Percentiles rank a stretch among this genome's conserved stretches.
phyloP scores from a whole-genome alignment of 805 yeast genomes.

The Candida arabinofermentans region DNA sequence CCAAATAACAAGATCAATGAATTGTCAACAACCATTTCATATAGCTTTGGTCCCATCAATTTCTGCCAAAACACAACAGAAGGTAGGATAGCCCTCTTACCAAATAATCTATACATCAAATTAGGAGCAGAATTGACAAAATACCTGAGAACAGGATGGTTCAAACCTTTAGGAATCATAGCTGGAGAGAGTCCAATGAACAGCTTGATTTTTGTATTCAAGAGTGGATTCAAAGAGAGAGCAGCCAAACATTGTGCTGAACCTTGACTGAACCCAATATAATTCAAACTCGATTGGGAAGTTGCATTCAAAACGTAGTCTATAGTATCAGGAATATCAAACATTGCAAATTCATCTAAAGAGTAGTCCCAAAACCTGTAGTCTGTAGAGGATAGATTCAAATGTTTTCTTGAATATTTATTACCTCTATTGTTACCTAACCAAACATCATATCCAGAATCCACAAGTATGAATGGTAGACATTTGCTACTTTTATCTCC shows the following conservation, averaged over 20 bases:
- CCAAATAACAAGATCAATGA: constrained; percentile 44
- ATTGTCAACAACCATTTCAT: constrained; percentile 41
- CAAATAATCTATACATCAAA: constrained; percentile 67
- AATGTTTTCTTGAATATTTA: constrained; percentile 83
- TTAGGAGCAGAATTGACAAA: constrained; percentile 74
- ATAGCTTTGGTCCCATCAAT: constrained; percentile 48
- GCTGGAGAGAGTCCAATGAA: constrained; percentile 93
- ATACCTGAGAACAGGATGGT: constrained; percentile 40
- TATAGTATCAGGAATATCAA: constrained; percentile 82
- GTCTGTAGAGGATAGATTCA: constrained; percentile 34
- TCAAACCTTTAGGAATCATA: constrained; percentile 80
- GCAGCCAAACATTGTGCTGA: constrained; percentile 91
- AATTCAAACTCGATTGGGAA: constrained; percentile 43
- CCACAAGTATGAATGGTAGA: constrained; percentile 71
- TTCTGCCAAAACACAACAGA: constrained; percentile 59
- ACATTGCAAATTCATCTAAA: constrained; percentile 85
- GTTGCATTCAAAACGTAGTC: constrained; percentile 63
- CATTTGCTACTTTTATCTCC: constrained; percentile 39
- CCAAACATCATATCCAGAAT: constrained; percentile 91
- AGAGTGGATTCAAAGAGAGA: constrained; percentile 56
- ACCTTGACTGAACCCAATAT: constrained; percentile 91
- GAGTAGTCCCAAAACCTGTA: constrained; percentile 83
- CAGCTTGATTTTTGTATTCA: constrained; percentile 50
- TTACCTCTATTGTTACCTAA: constrained; percentile 89
- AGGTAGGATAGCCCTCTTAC: constrained; percentile 68